Percentiles rank a stretch among this genome's conserved stretches.
Conservation (phyloP, 2,329 filamentous ascomycete species). For the Botryotinia calthae region DNA sequence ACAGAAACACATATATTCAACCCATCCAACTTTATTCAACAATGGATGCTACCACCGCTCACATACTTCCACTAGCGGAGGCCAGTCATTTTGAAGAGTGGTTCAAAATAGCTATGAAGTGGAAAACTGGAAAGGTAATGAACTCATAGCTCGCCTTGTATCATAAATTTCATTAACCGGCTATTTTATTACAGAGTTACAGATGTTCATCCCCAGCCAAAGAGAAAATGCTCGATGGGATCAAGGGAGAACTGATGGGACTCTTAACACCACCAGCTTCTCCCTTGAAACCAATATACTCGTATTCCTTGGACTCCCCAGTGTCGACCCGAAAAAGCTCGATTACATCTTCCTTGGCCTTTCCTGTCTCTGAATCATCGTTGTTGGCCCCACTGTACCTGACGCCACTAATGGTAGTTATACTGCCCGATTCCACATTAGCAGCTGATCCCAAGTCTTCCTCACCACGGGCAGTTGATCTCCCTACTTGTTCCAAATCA, state of each 20-base stretch:
- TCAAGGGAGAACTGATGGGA: not conserved
- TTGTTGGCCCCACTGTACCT: not conserved
- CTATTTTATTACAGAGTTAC: not conserved
- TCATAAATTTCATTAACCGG: not conserved
- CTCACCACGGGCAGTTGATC: not conserved
- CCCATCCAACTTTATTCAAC: not conserved
- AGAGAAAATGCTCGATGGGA: not conserved
- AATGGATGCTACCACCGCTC: not conserved
- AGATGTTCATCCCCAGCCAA: not conserved
- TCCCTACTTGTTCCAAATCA: not conserved
- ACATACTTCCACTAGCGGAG: slow-evolving; percentile 6
- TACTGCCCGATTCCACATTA: not conserved
- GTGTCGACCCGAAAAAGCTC: not conserved
- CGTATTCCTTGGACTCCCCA: slow-evolving; percentile 1
- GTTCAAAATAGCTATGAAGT: slow-evolving; percentile 22
- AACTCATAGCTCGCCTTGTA: not conserved
- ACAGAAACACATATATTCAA: not conserved
- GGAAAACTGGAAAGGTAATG: slow-evolving; percentile 20
- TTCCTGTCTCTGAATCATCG: not conserved
- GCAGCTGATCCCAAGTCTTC: not conserved
- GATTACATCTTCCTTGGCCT: not conserved
- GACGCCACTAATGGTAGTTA: not conserved
- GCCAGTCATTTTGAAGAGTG: slow-evolving; percentile 17
- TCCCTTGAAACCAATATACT: not conserved
- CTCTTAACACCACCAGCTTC: not conserved